Evolutionary conservation across 768 basidiomycete genomes (phyloP).

Genomic region (Hericium coralloides): DNA sequence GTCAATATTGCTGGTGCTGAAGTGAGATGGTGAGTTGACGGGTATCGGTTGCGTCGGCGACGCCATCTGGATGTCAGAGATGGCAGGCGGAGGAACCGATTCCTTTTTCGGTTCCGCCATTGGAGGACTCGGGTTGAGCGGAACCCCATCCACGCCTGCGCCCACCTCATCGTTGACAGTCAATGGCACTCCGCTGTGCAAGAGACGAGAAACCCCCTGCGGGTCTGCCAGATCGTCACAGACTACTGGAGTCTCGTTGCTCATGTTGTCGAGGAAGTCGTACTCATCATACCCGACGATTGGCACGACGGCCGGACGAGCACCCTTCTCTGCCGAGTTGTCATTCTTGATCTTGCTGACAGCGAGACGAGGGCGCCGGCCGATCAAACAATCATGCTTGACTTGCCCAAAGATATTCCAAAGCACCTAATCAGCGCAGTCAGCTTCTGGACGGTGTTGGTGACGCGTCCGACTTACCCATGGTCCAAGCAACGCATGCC

Average conservation of each 20-base stretch:
- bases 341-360: not conserved
- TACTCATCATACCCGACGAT: not conserved
- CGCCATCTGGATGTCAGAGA: no score
- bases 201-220: not conserved
- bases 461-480: not conserved
- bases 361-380: not conserved
- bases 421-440: not conserved
- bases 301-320: not conserved
- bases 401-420: not conserved
- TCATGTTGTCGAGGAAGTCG: not conserved
- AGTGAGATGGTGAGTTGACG: no score
- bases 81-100: not conserved
- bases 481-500: not conserved
- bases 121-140: not conserved
- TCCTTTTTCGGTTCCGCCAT: not conserved
- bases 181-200: constrained; percentile 1
- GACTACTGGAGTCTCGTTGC: not conserved
- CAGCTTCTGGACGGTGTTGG: not conserved
- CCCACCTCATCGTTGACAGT: not conserved
- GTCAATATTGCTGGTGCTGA: no score
- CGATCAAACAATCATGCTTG: not conserved
- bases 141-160: not conserved
- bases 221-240: constrained; percentile 1
- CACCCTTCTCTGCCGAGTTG: not conserved
- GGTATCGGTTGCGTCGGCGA: no score